A percentile compares a stretch with the other conserved stretches of the same genome.
Conservation (phyloP, 176 grass and related monocot genomes). For the Melocanna baccifera region DNA sequence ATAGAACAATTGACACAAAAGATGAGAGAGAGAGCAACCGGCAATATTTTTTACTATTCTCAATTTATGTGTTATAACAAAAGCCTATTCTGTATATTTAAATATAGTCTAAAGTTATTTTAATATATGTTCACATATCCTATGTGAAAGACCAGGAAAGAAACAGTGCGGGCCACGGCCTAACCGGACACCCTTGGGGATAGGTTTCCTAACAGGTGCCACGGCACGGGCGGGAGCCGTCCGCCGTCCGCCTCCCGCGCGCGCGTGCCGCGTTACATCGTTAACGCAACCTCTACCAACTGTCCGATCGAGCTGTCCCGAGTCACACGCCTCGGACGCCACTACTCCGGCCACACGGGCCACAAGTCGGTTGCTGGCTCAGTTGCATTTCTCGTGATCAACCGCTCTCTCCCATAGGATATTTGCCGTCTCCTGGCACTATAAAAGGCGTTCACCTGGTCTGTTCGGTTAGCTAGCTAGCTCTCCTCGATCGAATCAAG, state of each 20-base stretch:
- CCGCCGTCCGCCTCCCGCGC: background rate
- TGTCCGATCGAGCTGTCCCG: background rate
- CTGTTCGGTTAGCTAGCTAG: background rate
- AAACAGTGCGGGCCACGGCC: no score
- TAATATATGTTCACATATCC: no score
- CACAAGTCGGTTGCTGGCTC: background rate
- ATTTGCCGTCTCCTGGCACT: background rate
- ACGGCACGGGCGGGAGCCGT: background rate
- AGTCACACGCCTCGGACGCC: no score
- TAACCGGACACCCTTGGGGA: no score
- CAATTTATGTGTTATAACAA: no score
- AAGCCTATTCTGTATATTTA: no score
- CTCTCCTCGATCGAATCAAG: background rate
- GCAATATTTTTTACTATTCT: no score
- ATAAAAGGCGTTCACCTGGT: background rate
- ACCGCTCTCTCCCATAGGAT: background rate
- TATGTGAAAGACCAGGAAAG: no score
- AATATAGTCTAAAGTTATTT: no score
- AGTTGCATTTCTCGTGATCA: background rate
- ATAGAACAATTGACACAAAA: no score
- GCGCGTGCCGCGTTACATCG: no score
- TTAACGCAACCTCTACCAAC: constrained; percentile 1
- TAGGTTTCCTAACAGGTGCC: background rate
- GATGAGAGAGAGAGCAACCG: no score
- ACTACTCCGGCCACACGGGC: background rate